Percentiles rank a stretch among this genome's conserved stretches.
These are phyloP conservation scores for Dioscorea dumetorum DNA, from an alignment of 106 monocot genomes.

Conservation along the genomic window DNA sequence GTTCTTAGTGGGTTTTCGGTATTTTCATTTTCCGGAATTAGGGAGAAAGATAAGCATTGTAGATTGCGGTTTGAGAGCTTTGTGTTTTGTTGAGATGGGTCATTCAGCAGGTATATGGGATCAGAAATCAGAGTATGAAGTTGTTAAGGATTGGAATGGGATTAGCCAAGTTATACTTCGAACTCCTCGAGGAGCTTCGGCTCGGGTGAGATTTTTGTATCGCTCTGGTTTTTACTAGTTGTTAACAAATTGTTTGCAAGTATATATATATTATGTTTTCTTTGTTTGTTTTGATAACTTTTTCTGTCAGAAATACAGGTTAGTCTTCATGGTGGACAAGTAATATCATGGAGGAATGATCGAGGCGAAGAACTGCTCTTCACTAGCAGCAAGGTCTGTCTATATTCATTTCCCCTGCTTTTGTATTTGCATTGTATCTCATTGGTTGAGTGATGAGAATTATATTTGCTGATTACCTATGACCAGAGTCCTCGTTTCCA, in stretches of 20 bases:
- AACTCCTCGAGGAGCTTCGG: conserved; percentile 74
- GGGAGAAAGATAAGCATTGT: too few species aligned
- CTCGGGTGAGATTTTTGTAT: conserved; percentile 36
- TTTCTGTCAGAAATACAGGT: conserved; percentile 37
- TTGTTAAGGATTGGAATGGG: conserved; percentile 80
- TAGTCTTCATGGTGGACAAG: conserved; percentile 86
- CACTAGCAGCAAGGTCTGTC: conserved; percentile 73
- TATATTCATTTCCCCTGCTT: too few species aligned
- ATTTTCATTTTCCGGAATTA: neutral
- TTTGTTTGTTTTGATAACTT: conserved; percentile 11
- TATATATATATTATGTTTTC: neutral
- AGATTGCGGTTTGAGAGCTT: too few species aligned
- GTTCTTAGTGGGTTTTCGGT: conserved; percentile 2
- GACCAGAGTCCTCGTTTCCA: too few species aligned
- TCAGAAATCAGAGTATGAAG: conserved; percentile 42
- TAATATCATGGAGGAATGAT: conserved; percentile 84
- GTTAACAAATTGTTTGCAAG: neutral
- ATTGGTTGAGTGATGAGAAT: too few species aligned
- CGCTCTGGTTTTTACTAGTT: neutral
- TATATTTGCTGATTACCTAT: too few species aligned
- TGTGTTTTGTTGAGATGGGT: conserved; percentile 41
- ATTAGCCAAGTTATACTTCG: conserved; percentile 67
- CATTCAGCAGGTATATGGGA: conserved; percentile 50
- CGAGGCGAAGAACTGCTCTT: conserved; percentile 83
- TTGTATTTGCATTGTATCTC: too few species aligned